Evolutionary conservation across 768 basidiomycete species (phyloP), one percentile per base, ranked within the genome.

Genomic region (Boletellus sp.): DNA sequence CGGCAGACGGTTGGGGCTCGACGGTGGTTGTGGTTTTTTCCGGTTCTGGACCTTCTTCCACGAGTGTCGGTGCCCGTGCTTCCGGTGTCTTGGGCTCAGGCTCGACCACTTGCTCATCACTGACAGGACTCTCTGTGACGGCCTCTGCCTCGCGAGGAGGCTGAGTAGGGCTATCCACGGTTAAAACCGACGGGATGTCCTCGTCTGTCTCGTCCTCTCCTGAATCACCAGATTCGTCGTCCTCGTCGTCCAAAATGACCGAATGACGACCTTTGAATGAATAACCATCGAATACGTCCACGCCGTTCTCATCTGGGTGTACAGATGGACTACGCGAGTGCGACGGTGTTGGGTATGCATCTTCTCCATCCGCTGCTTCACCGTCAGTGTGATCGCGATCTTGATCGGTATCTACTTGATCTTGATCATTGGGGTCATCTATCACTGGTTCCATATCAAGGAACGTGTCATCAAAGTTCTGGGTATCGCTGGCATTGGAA

Each of bases 401-500:
- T 58, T 80, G 80, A 63, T 87, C 87, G 22, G 84, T 87, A 62
- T 87, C 84, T 47, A 74, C 75, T 54, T 78, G 76, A 42, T 79
- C 74, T 54, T 76, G 75, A 38, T 84, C 85, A 59, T 80, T 77
- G 52, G 76, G 78, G 45, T 88, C 87, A 55, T 94, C 89, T 53
- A 98, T 82, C 42, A 90, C 85, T 20, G 94, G 91, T 56, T 88
- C 86, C 90, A 98, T 95, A 64, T 90, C 90, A 51, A 98, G 78
- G 82, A 96, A 98, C 35, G 90, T 85, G 54, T 94, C 90, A 68
- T 98, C 95, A 68, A 98, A 99, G 71, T 98, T 97, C 68, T 91
- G 90, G 57, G 91, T 94, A 78, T 99, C 96, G 60, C 85, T 84
- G 53, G 94, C 94, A 70, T 95, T 91, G 37, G 81, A 81, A 19